Evolutionary conservation across 192 early-diverging fungal species (phyloP).

Genomic region (Chytriomyces confervae): DNA sequence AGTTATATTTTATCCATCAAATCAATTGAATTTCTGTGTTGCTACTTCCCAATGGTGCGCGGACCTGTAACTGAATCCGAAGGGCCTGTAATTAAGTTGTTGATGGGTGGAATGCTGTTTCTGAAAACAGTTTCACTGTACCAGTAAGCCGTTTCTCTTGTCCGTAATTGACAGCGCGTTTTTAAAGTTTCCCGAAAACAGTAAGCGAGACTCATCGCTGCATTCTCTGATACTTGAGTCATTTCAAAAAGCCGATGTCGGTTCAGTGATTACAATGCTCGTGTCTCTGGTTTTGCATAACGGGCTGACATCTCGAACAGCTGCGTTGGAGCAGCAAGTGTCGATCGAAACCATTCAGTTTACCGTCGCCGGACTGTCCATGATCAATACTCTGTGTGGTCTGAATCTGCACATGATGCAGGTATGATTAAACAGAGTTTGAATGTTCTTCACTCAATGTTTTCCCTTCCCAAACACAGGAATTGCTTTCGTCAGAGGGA

Average conservation of each 20-base stretch:
- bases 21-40: conserved; percentile 24
- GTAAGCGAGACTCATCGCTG: conserved; percentile 3
- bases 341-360: conserved; percentile 2
- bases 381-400: conserved; percentile 25
- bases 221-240: background rate
- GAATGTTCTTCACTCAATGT: conserved; percentile 7
- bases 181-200: background rate
- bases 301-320: conserved; percentile 16
- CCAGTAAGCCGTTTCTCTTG: too few species aligned
- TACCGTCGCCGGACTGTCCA: conserved; percentile 8
- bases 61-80: conserved; percentile 20
- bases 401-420: conserved; percentile 24
- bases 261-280: conserved; percentile 26
- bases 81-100: too few species aligned
- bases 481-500: conserved; percentile 34
- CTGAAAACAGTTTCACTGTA: too few species aligned
- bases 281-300: conserved; percentile 31
- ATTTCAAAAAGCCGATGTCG: conserved; percentile 11
- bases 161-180: too few species aligned
- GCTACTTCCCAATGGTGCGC: conserved; percentile 5
- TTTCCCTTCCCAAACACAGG: background rate
- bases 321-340: conserved; percentile 14
- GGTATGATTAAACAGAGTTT: conserved; percentile 2
- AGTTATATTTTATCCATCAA: conserved; percentile 37
- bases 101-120: too few species aligned